A percentile compares a stretch with the other conserved stretches of the same genome.
These are phyloP conservation scores for Dictyophora rubrovolvata DNA, from an alignment of 768 basidiomycete genomes.

Conservation along the genomic window DNA sequence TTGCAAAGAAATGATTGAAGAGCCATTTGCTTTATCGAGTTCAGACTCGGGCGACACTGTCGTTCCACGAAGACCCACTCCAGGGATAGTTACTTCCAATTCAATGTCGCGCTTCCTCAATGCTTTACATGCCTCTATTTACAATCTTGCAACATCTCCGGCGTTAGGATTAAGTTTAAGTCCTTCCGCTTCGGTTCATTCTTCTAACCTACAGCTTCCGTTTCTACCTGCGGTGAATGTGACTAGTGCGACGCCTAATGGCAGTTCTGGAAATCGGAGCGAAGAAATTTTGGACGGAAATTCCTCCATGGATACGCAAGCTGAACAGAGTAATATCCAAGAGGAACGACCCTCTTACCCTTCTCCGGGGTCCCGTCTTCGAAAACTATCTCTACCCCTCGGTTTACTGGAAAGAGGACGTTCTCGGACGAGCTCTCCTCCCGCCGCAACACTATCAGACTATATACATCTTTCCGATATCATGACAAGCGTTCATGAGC, in stretches of 20 bases:
- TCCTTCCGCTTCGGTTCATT: slow-evolving; percentile 23
- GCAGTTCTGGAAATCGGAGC: slow-evolving; percentile 15
- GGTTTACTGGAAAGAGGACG: slow-evolving; percentile 9
- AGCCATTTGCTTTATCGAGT: slow-evolving; percentile 5
- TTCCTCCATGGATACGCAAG: slow-evolving; percentile 15
- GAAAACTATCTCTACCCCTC: slow-evolving; percentile 11
- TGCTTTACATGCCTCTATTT: slow-evolving; percentile 71
- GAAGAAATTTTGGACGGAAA: slow-evolving; percentile 16
- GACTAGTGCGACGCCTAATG: slow-evolving; percentile 22
- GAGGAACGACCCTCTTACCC: slow-evolving; percentile 31
- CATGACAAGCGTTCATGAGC: slow-evolving; percentile 54
- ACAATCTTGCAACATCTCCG: slow-evolving; percentile 64
- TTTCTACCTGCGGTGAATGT: slow-evolving; percentile 22
- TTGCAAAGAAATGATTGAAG: background rate
- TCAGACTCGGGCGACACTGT: slow-evolving; percentile 5
- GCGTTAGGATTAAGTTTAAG: slow-evolving; percentile 36
- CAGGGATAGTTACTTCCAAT: slow-evolving; percentile 31
- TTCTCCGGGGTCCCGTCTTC: background rate
- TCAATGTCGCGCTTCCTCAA: slow-evolving; percentile 63
- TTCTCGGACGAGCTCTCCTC: slow-evolving; percentile 18
- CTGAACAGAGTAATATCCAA: background rate
- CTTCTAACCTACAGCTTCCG: slow-evolving; percentile 20
- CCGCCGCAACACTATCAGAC: slow-evolving; percentile 58
- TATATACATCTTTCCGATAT: slow-evolving; percentile 63
- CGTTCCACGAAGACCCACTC: slow-evolving; percentile 3